Percentiles rank a stretch among this genome's conserved stretches.
Conservation (phyloP, 352 stramenopile species). For the Phytophthora capsici region DNA sequence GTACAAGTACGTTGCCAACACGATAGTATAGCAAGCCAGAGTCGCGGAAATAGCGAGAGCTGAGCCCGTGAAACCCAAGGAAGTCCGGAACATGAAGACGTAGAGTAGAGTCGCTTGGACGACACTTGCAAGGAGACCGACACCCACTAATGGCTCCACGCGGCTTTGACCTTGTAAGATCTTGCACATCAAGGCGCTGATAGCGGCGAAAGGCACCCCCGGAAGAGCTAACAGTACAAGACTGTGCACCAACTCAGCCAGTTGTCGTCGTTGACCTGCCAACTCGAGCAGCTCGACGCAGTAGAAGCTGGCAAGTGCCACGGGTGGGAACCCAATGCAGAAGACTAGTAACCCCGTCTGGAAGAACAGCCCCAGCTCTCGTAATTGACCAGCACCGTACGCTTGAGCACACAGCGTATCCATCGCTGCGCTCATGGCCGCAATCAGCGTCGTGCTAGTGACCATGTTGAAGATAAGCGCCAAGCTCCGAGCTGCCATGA, state of each 20-base stretch:
- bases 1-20: constrained; percentile 73
- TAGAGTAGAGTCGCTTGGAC: constrained; percentile 85
- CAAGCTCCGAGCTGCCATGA: constrained; percentile 78
- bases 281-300: constrained; percentile 79
- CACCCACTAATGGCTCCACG: constrained; percentile 83
- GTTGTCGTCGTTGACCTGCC: constrained; percentile 68
- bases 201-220: constrained; percentile 70
- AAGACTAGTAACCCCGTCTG: constrained; percentile 85
- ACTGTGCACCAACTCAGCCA: constrained; percentile 69
- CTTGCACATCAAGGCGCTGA: constrained; percentile 86
- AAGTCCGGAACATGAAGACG: constrained; percentile 87
- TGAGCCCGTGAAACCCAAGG: constrained; percentile 76
- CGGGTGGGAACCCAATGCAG: constrained; percentile 58
- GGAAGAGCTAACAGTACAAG: constrained; percentile 78
- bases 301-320: constrained; percentile 75
- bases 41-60: constrained; percentile 72
- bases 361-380: constrained; percentile 89
- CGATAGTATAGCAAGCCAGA: constrained; percentile 64
- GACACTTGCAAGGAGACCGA: constrained; percentile 77
- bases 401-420: constrained; percentile 89
- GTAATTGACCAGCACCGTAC: constrained; percentile 84
- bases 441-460: constrained; percentile 80
- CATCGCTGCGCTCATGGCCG: constrained; percentile 88
- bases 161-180: constrained; percentile 89
- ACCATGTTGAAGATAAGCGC: constrained; percentile 87